Percentiles rank a stretch among this genome's conserved stretches.
Conservation (phyloP, 2,329 filamentous ascomycete genomes). For the Diaporthe ampelina region DNA sequence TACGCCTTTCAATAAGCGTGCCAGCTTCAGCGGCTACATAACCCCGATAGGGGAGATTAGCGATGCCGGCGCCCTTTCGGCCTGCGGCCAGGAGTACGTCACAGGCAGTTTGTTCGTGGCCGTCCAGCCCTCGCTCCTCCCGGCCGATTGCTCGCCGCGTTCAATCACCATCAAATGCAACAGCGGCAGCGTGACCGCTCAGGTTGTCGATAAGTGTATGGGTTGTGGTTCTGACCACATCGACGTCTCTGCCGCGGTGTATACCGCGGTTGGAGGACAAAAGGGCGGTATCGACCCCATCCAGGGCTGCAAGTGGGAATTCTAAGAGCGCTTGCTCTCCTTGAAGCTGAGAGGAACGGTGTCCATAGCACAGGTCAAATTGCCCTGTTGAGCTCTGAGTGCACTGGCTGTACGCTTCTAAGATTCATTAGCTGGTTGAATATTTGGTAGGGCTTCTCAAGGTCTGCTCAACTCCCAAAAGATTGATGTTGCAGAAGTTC, state of each 20-base stretch:
- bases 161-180: conserved; percentile 37
- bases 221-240: conserved; percentile 28
- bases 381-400: not conserved
- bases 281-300: conserved; percentile 1
- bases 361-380: not conserved
- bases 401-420: not conserved
- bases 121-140: conserved; percentile 32
- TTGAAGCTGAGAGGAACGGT: no score
- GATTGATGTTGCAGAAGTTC: no score
- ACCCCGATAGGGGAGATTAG: conserved; percentile 33
- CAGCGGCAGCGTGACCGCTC: conserved; percentile 46
- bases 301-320: not conserved
- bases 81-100: conserved; percentile 34
- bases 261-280: conserved; percentile 9
- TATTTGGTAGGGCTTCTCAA: not conserved
- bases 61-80: not conserved
- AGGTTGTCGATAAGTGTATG: conserved; percentile 43
- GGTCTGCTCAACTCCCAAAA: not conserved
- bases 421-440: not conserved
- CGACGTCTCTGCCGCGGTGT: conserved; percentile 36
- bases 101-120: conserved; percentile 36
- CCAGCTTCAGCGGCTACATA: conserved; percentile 26
- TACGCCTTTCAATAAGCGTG: conserved; percentile 27
- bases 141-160: conserved; percentile 8
- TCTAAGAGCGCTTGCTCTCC: not conserved